Evolutionary conservation across 805 yeast genomes (phyloP).

Genomic region (Yarrowia alimentaria): DNA sequence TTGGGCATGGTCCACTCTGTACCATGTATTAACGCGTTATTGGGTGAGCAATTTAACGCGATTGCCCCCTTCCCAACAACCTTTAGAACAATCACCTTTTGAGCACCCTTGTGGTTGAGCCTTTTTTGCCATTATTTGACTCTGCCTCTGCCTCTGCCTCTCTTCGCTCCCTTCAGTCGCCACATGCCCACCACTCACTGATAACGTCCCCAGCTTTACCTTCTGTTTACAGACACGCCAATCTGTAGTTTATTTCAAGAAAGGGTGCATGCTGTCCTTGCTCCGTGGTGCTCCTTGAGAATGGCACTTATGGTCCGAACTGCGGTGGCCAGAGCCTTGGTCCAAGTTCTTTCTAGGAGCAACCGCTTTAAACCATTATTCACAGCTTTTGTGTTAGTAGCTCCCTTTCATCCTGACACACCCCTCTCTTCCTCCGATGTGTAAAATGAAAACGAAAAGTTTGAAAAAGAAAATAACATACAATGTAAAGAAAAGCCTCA

Average conservation of each 20-base stretch:
- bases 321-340: too few species aligned
- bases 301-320: too few species aligned
- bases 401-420: too few species aligned
- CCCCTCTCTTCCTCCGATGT: not conserved
- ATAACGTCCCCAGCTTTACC: constrained; percentile 2
- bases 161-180: constrained; percentile 14
- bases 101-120: constrained; percentile 19
- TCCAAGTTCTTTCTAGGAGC: too few species aligned
- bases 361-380: too few species aligned
- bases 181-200: constrained; percentile 16
- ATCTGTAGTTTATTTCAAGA: constrained; percentile 6
- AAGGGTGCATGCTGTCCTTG: not conserved
- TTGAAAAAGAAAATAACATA: too few species aligned
- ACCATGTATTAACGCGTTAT: not conserved
- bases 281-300: too few species aligned
- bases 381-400: not conserved
- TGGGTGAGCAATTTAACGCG: constrained; percentile 12
- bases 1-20: too few species aligned
- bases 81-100: not conserved
- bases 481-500: constrained; percentile 20
- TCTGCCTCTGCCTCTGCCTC: not conserved
- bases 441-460: not conserved
- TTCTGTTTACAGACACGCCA: constrained; percentile 23
- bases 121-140: constrained; percentile 6
- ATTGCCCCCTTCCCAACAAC: not conserved